phyloP scores from a whole-genome alignment of 495 filamentous ascomycete genomes.

The Podospora fimiseda region DNA sequence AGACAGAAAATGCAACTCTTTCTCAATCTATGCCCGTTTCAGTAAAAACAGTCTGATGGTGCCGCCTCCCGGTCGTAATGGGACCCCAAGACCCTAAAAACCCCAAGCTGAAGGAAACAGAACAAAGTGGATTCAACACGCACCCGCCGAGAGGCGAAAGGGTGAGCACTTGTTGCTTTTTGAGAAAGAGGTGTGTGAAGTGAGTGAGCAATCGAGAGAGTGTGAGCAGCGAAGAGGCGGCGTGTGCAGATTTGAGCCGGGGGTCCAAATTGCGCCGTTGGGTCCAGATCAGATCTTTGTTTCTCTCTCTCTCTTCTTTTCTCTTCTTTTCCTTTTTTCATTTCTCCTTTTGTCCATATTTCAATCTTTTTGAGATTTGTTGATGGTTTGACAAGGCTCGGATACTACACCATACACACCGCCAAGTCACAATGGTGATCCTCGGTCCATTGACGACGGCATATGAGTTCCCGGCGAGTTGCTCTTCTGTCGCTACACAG shows the following conservation, averaged over 20 bases:
- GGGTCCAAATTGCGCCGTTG: conserved; percentile 8
- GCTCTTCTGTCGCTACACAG: conserved; percentile 17
- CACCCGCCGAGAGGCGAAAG: neutral
- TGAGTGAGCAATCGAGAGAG: neutral
- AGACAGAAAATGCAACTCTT: no score
- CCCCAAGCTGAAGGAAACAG: neutral
- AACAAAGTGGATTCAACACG: neutral
- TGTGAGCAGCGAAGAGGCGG: neutral
- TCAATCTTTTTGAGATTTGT: no score
- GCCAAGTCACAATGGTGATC: conserved; percentile 23
- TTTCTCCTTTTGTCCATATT: no score
- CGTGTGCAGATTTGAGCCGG: neutral
- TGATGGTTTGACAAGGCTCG: conserved; percentile 14
- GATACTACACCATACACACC: conserved; percentile 12
- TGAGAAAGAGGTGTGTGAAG: neutral
- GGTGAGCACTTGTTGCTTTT: neutral
- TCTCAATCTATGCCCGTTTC: neutral
- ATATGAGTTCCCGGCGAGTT: conserved; percentile 23
- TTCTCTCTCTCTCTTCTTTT: neutral
- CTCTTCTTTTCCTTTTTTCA: neutral
- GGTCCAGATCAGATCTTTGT: neutral
- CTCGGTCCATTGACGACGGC: conserved; percentile 30
- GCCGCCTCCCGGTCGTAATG: neutral
- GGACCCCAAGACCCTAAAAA: no score
- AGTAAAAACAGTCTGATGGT: neutral